Base-by-base conservation (phyloP, 2,329 filamentous ascomycete species). In the Cercospora sesami region DNA sequence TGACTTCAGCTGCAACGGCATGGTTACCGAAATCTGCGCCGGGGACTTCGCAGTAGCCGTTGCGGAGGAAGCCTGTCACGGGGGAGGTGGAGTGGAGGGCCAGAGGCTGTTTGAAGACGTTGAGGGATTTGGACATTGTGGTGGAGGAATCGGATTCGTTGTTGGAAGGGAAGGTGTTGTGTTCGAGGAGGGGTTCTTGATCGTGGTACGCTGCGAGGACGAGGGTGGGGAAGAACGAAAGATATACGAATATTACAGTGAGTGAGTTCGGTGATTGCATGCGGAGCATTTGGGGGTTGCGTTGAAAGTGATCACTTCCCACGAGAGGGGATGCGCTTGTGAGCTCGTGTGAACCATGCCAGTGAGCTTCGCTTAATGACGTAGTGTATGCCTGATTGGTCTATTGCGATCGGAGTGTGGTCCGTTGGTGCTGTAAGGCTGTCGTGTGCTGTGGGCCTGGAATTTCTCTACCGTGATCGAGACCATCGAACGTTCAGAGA, bases 1-100 rank as follows among this genome's bases (percentile, higher is more conserved):
- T 87, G 1, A 90, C 79, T 30, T 86, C 82, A 62, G 77, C 81
- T n/a, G 87, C 87, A 26, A 90, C 80, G 28, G 84, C 83, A 75
- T 90, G 87, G 76, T 89, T 89, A 23, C 87, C 87, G 18, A 77
- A 79, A 73, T 90, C 87, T 14, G 81, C 80, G 2, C 79, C 76
- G 4, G 84, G 85, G 4, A 85, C 82, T 68, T 85, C 80, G 79
- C 87, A 89, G 78, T 87, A 89, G 21, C 87, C 87, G 67, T 86
- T 87, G 59, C 86, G 84, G 71, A 86, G 83, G 80, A 84, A 89
- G 63, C 87, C 87, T 1, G 87, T 89, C 74, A 86, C 81, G 8
- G 87, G 87, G 59, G 82, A 81, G 65, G 84, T 85, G 39, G 83
- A 86, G 79, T 88, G 87, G 33, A 86, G 79, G 28, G 83, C 78